Evolutionary conservation across 495 filamentous ascomycete genomes (phyloP), one percentile per base, ranked within the genome.

Genomic region (Neurospora sp.): DNA sequence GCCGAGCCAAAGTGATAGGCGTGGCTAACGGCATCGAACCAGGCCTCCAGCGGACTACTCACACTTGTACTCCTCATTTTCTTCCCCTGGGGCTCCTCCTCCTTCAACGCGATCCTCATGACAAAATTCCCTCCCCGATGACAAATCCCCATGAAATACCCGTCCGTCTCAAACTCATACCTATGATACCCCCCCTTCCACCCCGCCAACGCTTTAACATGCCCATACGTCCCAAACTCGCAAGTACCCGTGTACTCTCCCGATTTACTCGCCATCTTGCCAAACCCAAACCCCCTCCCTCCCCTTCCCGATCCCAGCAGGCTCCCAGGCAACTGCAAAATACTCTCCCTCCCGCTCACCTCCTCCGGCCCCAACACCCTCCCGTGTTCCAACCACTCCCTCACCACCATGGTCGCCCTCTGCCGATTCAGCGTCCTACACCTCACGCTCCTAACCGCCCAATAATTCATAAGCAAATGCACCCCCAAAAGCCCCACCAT

Each of bases 401-500:
- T 89, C 74, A 94, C 89, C 38, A 94, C 85, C 53, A 99, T 88
- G 75, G 91, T 94, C 1, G 94, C 90, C 31, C 95, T 88, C 80
- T 98, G 95, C 40, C 93, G 85, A 83, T 97, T 98, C 18, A 98
- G 85, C n/a, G 89, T 93, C 18, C 87, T 87, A 89, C 98, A 92
- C 78, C 88, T 88, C 12, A 98, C 95, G 59, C 92, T 85, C 73
- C 90, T 87, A 27, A 98, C 94, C 22, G 94, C 95, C 44, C 86
- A 85, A 81, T 96, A 95, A 81, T 98, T 99, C 69, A 90, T 92
- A 71, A 84, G 83, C 40, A 98, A 86, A 79, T 98, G 95, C 20
- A 92, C 78, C 20, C 86, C 82, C 18, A 97, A 86, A 18, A 99
- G 87, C 12, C 88, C 61, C 4, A 94, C 77, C 75, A 97, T 89